phyloP scores from a whole-genome alignment of 352 stramenopile species.

The Phytophthora capsici region DNA sequence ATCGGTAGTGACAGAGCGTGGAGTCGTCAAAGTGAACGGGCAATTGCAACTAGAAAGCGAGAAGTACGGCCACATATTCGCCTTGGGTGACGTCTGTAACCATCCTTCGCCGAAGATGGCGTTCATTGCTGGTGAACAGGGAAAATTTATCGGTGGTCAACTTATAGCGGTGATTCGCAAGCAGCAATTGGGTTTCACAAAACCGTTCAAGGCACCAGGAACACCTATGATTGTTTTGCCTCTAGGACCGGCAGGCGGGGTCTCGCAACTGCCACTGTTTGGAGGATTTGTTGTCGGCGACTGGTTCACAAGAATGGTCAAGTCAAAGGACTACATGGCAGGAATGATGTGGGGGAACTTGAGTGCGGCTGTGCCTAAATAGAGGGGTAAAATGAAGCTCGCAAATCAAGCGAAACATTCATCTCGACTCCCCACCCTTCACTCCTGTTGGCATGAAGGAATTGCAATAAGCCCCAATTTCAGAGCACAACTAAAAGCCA shows the following conservation, averaged over 20 bases:
- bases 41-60: constrained; percentile 39
- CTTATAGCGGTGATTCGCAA: constrained; percentile 28
- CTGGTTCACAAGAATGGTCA: constrained; percentile 35
- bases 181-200: constrained; percentile 25
- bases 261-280: constrained; percentile 40
- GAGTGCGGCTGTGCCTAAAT: constrained; percentile 10
- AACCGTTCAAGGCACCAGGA: constrained; percentile 27
- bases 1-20: constrained; percentile 19
- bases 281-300: constrained; percentile 41
- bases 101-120: constrained; percentile 45
- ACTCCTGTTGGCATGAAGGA: too few relatives aligned
- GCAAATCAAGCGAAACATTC: too few relatives aligned
- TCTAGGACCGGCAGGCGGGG: constrained; percentile 40
- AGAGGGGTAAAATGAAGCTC: neutral
- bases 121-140: constrained; percentile 40
- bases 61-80: constrained; percentile 41
- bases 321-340: constrained; percentile 45
- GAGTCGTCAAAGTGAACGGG: constrained; percentile 35
- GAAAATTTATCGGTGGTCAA: constrained; percentile 31
- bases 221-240: constrained; percentile 41
- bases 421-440: too few relatives aligned
- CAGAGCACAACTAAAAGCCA: too few relatives aligned
- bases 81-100: constrained; percentile 47
- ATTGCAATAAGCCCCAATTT: too few relatives aligned
- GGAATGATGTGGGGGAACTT: constrained; percentile 22